phyloP scores from a whole-genome alignment of 306 rosid species.

The Potentilla sterilis region DNA sequence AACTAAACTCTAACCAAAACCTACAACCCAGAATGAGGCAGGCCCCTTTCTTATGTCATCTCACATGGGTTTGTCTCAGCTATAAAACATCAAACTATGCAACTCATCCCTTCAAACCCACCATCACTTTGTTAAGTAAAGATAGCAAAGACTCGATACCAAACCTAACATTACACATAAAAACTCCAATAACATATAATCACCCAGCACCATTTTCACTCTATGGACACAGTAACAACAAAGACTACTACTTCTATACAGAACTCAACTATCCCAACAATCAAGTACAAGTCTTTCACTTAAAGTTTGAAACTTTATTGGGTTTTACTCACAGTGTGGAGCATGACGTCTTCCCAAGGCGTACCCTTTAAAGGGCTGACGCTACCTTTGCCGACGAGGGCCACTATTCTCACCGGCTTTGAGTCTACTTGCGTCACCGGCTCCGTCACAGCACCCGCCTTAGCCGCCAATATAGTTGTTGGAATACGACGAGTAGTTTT shows the following conservation, averaged over 20 bases:
- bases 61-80: too few species aligned
- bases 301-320: not conserved
- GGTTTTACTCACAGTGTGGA: conserved; percentile 57
- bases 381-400: conserved; percentile 64
- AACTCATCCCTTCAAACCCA: too few species aligned
- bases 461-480: conserved; percentile 29
- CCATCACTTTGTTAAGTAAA: not conserved
- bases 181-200: not conserved
- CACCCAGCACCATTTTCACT: not conserved
- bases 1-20: not conserved
- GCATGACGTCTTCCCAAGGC: conserved; percentile 80
- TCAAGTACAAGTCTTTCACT: not conserved
- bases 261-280: not conserved
- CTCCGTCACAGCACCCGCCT: conserved; percentile 6
- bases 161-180: not conserved
- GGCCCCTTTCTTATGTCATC: not conserved
- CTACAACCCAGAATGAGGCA: not conserved
- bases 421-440: conserved; percentile 17
- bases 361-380: conserved; percentile 65
- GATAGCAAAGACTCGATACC: not conserved
- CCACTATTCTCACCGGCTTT: conserved; percentile 54
- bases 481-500: conserved; percentile 16
- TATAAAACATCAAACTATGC: not conserved
- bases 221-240: not conserved
- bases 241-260: not conserved